Conservation (phyloP, 140 eudicot species). For the Oenanthe javanica region DNA sequence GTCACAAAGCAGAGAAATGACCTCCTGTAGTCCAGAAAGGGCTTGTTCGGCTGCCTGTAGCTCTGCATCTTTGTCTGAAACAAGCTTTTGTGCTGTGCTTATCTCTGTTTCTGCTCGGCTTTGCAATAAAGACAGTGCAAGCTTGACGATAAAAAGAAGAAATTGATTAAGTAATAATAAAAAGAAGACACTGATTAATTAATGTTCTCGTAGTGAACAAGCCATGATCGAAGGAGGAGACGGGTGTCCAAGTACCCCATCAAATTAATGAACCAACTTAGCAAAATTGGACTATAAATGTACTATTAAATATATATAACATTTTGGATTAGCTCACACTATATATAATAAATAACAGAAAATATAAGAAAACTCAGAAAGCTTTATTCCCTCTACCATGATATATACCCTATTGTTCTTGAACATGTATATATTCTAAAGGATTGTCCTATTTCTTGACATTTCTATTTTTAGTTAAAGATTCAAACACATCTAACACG, state of each 20-base stretch:
- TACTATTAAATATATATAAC: not conserved
- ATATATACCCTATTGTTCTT: not conserved
- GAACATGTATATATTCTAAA: not conserved
- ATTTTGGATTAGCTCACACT: not conserved
- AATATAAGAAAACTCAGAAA: not conserved
- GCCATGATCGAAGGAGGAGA: not conserved
- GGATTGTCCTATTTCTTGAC: not conserved
- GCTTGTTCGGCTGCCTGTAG: conserved; percentile 66
- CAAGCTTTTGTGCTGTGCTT: conserved; percentile 55
- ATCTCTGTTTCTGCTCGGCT: conserved; percentile 75
- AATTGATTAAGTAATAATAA: not conserved
- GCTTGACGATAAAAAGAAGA: conserved; percentile 26
- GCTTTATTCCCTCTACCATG: not conserved
- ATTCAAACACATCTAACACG: not conserved
- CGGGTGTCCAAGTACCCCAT: not conserved
- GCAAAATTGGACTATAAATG: not conserved
- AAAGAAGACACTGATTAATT: too few species aligned
- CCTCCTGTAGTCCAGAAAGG: conserved; percentile 78
- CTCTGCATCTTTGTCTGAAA: conserved; percentile 75
- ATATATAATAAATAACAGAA: not conserved
- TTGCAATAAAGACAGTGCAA: conserved; percentile 63
- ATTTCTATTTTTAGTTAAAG: not conserved
- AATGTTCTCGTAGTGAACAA: too few species aligned
- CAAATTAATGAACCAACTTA: not conserved
- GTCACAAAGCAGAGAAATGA: conserved; percentile 11